These are phyloP conservation scores for Lentinula raphanica DNA, from an alignment of 768 basidiomycete genomes.

Conservation along the genomic window DNA sequence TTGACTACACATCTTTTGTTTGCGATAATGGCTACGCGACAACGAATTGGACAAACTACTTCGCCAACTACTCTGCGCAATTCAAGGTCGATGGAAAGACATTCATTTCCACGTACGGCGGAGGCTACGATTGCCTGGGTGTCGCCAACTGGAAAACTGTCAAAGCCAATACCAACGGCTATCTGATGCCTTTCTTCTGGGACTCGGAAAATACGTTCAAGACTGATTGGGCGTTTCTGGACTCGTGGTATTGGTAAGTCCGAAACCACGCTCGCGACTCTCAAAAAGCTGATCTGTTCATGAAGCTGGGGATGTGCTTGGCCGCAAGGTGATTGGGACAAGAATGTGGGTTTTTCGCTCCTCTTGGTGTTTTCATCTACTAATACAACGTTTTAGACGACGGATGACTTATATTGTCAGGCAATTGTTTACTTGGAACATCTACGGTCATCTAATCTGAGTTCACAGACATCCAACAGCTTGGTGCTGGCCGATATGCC, in stretches of 20 bases:
- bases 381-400: conserved; percentile 23
- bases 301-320: conserved; percentile 58
- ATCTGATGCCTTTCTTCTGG: conserved; percentile 53
- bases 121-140: conserved; percentile 47
- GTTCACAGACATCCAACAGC: conserved; percentile 34
- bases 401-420: conserved; percentile 46
- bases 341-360: conserved; percentile 28
- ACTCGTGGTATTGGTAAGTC: conserved; percentile 44
- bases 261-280: neutral
- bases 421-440: neutral
- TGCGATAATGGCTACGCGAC: conserved; percentile 37
- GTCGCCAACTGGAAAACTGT: conserved; percentile 40
- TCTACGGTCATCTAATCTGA: neutral
- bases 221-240: conserved; percentile 28
- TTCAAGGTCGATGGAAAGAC: conserved; percentile 47
- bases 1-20: conserved; percentile 49
- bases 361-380: no score
- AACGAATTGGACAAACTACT: conserved; percentile 40
- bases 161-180: conserved; percentile 42
- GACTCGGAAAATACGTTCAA: conserved; percentile 35
- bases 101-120: conserved; percentile 59
- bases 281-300: neutral
- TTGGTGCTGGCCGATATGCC: conserved; percentile 35
- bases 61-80: conserved; percentile 47
- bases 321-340: conserved; percentile 43